Percentiles rank a stretch among this genome's conserved stretches.
These are phyloP conservation scores for Rhododendron ferrugineum DNA, from an alignment of 148 eudicot genomes.

Conservation along the genomic window DNA sequence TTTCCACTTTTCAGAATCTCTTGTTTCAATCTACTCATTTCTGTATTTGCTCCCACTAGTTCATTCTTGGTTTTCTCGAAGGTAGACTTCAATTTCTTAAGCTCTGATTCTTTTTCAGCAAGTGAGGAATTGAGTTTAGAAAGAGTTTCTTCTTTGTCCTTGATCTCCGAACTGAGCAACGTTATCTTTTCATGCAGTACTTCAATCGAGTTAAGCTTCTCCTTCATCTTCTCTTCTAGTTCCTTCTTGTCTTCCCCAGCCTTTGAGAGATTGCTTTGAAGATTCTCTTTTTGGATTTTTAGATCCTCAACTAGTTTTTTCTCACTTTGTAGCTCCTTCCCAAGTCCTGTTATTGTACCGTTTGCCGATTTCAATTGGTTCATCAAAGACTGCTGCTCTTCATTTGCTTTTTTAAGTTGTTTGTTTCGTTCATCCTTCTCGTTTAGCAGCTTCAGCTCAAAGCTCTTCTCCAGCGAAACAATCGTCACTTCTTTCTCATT, in stretches of 20 bases:
- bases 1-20: conserved; percentile 33
- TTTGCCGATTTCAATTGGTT: conserved; percentile 55
- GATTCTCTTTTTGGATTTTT: conserved; percentile 34
- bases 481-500: conserved; percentile 56
- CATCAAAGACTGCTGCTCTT: conserved; percentile 49
- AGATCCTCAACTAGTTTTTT: conserved; percentile 45
- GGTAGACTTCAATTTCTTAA: conserved; percentile 28
- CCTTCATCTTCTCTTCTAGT: conserved; percentile 55
- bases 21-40: conserved; percentile 33
- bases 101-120: conserved; percentile 43
- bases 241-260: conserved; percentile 40
- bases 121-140: conserved; percentile 38
- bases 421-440: conserved; percentile 50
- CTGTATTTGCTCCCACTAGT: conserved; percentile 32
- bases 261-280: conserved; percentile 32
- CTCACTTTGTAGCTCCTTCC: conserved; percentile 47
- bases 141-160: conserved; percentile 55
- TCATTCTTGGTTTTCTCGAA: conserved; percentile 42
- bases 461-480: conserved; percentile 57
- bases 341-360: conserved; percentile 41
- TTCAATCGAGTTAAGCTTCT: conserved; percentile 50
- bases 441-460: conserved; percentile 40
- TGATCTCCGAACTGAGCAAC: conserved; percentile 54
- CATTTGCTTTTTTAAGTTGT: conserved; percentile 47
- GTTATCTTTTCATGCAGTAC: conserved; percentile 54